phyloP scores from a whole-genome alignment of 371 early-diverging fungal species.

The Rhizoclosmatium hyalinum region DNA sequence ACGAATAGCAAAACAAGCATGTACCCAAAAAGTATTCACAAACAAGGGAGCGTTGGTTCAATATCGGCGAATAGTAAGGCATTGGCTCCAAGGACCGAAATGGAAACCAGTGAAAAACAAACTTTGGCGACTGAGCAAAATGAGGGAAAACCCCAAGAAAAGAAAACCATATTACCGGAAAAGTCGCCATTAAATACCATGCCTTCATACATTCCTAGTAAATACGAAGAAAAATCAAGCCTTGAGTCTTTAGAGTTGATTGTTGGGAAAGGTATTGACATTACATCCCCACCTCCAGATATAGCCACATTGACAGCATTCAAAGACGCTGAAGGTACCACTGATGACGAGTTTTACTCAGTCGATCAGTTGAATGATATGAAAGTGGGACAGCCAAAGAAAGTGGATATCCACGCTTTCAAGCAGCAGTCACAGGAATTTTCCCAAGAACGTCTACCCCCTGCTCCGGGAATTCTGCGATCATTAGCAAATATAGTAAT shows the following conservation, averaged over 20 bases:
- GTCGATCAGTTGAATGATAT: not conserved
- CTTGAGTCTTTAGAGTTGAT: not conserved
- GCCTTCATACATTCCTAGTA: too few relatives aligned
- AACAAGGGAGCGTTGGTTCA: not conserved
- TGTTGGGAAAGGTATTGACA: not conserved
- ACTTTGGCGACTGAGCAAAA: not conserved
- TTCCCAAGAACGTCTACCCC: not conserved
- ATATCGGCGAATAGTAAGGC: not conserved
- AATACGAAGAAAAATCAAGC: too few relatives aligned
- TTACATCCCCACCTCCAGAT: too few relatives aligned
- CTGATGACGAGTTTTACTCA: not conserved
- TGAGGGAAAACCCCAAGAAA: not conserved
- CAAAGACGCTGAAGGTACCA: not conserved
- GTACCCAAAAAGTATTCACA: not conserved
- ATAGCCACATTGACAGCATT: not conserved
- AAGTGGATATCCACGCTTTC: not conserved
- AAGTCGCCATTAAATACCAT: not conserved
- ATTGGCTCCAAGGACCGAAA: not conserved
- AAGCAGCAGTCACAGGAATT: not conserved
- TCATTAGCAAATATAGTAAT: not conserved
- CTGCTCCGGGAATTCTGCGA: not conserved
- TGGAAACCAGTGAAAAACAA: not conserved
- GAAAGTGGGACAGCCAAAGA: not conserved
- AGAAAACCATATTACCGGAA: not conserved
- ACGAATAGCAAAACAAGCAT: conserved; percentile 1